Base-by-base conservation (phyloP, 2,329 filamentous ascomycete genomes). In the Aspergillus flavus region DNA sequence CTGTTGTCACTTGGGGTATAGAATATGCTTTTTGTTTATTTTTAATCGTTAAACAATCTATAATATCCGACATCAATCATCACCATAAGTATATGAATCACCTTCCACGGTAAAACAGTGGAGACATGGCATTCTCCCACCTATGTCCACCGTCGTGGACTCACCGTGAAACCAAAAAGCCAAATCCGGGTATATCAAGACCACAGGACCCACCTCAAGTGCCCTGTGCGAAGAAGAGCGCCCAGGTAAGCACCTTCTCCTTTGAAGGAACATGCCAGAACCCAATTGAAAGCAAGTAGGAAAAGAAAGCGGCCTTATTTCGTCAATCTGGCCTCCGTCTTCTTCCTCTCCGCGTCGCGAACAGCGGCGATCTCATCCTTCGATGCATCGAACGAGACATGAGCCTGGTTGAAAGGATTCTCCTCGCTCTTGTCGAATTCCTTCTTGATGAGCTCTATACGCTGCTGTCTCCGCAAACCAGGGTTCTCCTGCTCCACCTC, bases 341-440 rank as follows among this genome's bases (percentile, higher is more conserved):
- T 93, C 69, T 79, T 75, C 80, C 84, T 89, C 82, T 96, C 92
- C 61, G 84, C 78, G 48, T 87, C 82, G 74, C 83, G 86, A 63
- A 94, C 80, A 56, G 86, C 84, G 56, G 83, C 83, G 52, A 97
- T 72, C 72, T 99, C 94, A 4, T 93, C 92, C 79, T 87, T 90
- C 26, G 85, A 86, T 59, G 92, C 87, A 78, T 99, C 92, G 80
- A 93, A 96, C 3, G 83, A 78, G 2, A 88, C 91, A 58, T 83
- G 87, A 19, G 90, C 89, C 81, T 96, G 92, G 81, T 97, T 97
- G 81, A 96, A 95, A 16, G 95, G 95, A 78, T 99, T 99, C 72
- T 98, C 94, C 1, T 92, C 90, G 73, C 91, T 91, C 84, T 93
- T 96, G 79, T 96, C 91, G 78, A 98, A 99, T 81, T 98, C 95